These are phyloP conservation scores for Paraconiothyrium brasiliense DNA, from an alignment of 2,329 filamentous ascomycete genomes.

Conservation along the genomic window DNA sequence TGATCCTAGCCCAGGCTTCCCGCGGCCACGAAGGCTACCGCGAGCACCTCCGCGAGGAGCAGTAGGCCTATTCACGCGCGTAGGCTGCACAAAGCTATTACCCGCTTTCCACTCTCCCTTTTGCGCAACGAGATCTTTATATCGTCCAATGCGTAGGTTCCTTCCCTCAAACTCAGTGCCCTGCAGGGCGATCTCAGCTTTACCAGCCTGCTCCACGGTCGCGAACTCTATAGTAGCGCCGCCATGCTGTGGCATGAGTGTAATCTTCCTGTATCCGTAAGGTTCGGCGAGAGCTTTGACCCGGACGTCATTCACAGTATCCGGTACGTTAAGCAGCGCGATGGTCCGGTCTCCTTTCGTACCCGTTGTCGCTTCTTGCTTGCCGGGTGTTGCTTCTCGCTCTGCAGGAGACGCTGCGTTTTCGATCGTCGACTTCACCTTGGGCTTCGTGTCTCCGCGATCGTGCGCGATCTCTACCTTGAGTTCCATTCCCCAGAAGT, in stretches of 20 bases:
- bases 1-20: conserved; percentile 40
- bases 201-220: conserved; percentile 75
- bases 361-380: conserved; percentile 27
- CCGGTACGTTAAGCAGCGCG: conserved; percentile 84
- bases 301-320: conserved; percentile 90
- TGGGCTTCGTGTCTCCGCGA: conserved; percentile 56
- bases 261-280: conserved; percentile 78
- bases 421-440: conserved; percentile 55
- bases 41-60: conserved; percentile 32
- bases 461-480: conserved; percentile 63
- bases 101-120: conserved; percentile 51
- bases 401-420: conserved; percentile 53
- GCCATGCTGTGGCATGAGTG: conserved; percentile 81
- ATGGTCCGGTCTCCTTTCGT: conserved; percentile 71
- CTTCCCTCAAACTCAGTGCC: conserved; percentile 51
- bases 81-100: conserved; percentile 42
- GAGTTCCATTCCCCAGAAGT: conserved; percentile 73
- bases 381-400: conserved; percentile 50
- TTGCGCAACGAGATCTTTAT: conserved; percentile 57
- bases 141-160: conserved; percentile 58
- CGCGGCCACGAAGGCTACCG: conserved; percentile 38
- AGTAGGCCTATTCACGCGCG: conserved; percentile 39
- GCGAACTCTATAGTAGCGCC: conserved; percentile 87
- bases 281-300: conserved; percentile 77
- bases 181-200: conserved; percentile 64